Evolutionary conservation across 164 flowering plant genomes (phyloP), one percentile per base, ranked within the genome.

Genomic region (Vitis cinerea): DNA sequence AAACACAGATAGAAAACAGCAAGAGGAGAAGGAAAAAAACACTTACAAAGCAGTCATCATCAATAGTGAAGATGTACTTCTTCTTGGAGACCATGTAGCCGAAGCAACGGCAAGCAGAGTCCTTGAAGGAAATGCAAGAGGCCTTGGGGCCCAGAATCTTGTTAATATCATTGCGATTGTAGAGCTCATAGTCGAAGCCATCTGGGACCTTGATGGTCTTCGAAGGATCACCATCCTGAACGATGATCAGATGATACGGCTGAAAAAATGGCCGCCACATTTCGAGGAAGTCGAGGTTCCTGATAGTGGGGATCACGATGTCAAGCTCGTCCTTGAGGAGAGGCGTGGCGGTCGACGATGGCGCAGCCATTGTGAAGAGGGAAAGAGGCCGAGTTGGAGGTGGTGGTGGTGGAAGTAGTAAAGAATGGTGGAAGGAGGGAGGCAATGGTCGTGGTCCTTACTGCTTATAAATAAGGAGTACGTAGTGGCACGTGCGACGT

Each of bases 21-120:
- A n/a, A 65, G 51, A 27, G 56, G 50, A 15, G 56, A 17, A 13
- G 3, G n/a, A 71, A 53, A 19, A 37, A 50, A 19, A 49, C 3
- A 75, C 97, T 86, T 65, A 91, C 97, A 72, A 91, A 91, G 89
- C 97, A 91, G 64, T 91, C 93, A 67, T 89, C 94, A 61, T 91
- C 97, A 67, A 91, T 89, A 75, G 97, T 91, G 82, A 58, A 91
- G 73, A 91, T 84, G 65, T 89, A 91, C 90, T 91, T 91, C 90
- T 91, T 91, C 88, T 87, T 89, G 71, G 97, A 91, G 37, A 90
- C 87, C 89, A 91, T 84, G 81, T 79, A 91, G 10, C 94, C 97
- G 57, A 91, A 91, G 88, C 97, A 91, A 11, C 93, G 81, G 57
- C 97, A 91, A 59, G 97, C 97, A 47, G 97, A 91, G 74, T 89